Evolutionary conservation across 225 moss, liverwort and hornwort genomes (phyloP), one percentile per base, ranked within the genome.

Genomic region (Pseudoscleropodium purum): DNA sequence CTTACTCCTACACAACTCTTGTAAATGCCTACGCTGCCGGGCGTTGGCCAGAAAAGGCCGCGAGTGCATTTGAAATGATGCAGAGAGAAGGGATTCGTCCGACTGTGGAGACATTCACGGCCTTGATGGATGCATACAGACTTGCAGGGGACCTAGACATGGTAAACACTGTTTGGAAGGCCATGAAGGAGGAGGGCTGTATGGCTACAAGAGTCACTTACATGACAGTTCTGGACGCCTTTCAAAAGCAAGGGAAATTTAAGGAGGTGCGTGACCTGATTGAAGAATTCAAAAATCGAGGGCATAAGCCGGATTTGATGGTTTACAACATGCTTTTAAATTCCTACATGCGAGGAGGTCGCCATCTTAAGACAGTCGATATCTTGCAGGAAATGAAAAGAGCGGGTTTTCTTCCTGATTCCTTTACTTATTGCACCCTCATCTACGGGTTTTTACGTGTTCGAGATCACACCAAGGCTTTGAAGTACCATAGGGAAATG

Each of bases 251-350:
- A 79, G 99, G 99, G 36, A 89, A 87, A 36, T 97, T 88, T 39
- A 92, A 93, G 65, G 96, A 97, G 88, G 96, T 93, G 52, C 96
- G 97, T 86, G 97, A 99, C 79, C 87, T 97, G 91, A 92, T 99
- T 76, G 95, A 93, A 63, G 99, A 97, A 88, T 96, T 97, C 92
- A 93, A 69, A 56, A 94, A 90, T 49, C 92, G 91, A 72, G 96
- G 96, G 29, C 84, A 90, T 10, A 65, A 91, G 88, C 97, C 97
- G 47, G 96, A 99, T 86, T 91, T 95, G 54, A 93, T 97, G 95
- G 93, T 93, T 75, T 99, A 91, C 86, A 99, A 99, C 89, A 99
- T 99, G 94, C 96, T 99, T 74, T 72, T 99, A 29, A 99, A 99
- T 90, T 94, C 99, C 14, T 97, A 96, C 79, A 95, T 93, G 86